A percentile compares a stretch with the other conserved stretches of the same genome.
phyloP scores from a whole-genome alignment of 805 yeast genomes.

The Saccharomycopsis sp. region DNA sequence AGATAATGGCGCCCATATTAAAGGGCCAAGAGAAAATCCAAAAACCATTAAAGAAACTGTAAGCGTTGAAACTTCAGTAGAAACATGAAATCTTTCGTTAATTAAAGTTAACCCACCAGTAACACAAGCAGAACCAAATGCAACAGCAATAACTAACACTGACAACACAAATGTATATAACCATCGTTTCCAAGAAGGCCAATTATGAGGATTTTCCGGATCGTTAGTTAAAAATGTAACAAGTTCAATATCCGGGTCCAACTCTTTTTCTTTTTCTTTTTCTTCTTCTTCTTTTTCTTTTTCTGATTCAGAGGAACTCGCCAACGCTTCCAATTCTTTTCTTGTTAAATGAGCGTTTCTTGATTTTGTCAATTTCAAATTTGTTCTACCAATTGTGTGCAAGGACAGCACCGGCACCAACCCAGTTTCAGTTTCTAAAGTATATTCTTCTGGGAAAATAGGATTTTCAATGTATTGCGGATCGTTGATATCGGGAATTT shows the following conservation, averaged over 20 bases:
- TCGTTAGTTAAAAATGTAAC: conserved; percentile 77
- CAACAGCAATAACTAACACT: conserved; percentile 75
- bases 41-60: conserved; percentile 82
- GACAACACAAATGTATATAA: conserved; percentile 62
- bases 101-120: conserved; percentile 78
- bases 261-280: conserved; percentile 25
- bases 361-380: conserved; percentile 30
- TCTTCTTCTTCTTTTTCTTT: conserved; percentile 21
- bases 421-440: conserved; percentile 82
- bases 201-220: conserved; percentile 86
- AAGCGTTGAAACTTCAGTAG: conserved; percentile 70
- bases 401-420: conserved; percentile 75
- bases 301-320: too few relatives aligned
- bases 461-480: conserved; percentile 52
- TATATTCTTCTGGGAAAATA: conserved; percentile 89
- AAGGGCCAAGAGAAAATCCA: conserved; percentile 83
- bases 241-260: conserved; percentile 46
- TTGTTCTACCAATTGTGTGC: conserved; percentile 55
- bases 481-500: conserved; percentile 49
- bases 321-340: conserved; percentile 22
- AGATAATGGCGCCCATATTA: conserved; percentile 82
- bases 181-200: conserved; percentile 57
- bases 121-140: conserved; percentile 88
- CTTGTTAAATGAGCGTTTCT: conserved; percentile 32
- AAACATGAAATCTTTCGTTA: conserved; percentile 58